phyloP scores from a whole-genome alignment of 305 asterid species.

The Solanum aculeatissimum region DNA sequence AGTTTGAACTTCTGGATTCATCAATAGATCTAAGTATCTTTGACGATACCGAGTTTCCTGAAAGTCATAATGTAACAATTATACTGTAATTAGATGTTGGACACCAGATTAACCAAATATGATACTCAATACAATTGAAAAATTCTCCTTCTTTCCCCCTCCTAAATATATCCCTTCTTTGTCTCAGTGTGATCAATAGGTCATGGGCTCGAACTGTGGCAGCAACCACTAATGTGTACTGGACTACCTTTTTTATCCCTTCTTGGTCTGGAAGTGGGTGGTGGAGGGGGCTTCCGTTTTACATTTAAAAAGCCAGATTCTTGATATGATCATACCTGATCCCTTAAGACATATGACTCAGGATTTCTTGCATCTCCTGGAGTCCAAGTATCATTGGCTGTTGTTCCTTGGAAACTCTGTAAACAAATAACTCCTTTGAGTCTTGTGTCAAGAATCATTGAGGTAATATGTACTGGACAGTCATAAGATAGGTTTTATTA shows the following conservation, averaged over 20 bases:
- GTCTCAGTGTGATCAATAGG: neutral
- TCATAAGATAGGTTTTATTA: neutral
- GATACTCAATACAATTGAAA: neutral
- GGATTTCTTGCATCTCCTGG: conserved; percentile 71
- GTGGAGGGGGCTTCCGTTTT: neutral
- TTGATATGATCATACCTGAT: conserved; percentile 39
- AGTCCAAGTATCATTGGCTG: conserved; percentile 37
- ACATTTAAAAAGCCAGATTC: neutral
- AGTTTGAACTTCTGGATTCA: conserved; percentile 63
- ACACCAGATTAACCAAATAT: neutral
- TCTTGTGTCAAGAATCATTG: neutral
- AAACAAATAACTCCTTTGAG: neutral
- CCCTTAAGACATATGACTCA: conserved; percentile 57
- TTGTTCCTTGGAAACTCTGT: neutral
- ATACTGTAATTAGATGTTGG: neutral
- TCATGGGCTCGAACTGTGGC: neutral
- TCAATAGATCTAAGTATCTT: conserved; percentile 79
- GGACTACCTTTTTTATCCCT: neutral
- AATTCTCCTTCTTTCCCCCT: neutral
- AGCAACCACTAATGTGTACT: neutral
- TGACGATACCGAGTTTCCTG: conserved; percentile 91
- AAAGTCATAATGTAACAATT: neutral
- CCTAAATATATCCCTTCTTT: neutral
- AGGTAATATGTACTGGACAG: conserved; percentile 22
- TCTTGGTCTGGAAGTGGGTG: neutral